Base-by-base conservation (phyloP, 2,329 filamentous ascomycete species). In the Fusarium setosum region DNA sequence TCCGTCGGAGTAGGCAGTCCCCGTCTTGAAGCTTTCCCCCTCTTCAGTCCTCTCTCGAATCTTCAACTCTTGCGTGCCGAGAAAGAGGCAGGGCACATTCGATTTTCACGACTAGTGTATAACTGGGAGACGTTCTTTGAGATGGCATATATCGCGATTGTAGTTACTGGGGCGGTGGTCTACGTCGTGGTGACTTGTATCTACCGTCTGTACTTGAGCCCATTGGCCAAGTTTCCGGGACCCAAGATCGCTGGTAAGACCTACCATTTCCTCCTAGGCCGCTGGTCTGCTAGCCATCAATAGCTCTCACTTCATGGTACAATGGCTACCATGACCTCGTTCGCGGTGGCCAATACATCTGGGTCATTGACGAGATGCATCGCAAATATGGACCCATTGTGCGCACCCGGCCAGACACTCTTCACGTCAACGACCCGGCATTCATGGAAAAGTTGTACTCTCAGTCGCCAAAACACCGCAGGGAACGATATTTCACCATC, bases 351-450 rank as follows among this genome's bases (percentile, higher is more conserved):
- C 65, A 68, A 23, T 68, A 63, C 15, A 51, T 66, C 5, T 68
- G 56, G 56, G 59, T 41, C 1, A 48, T 69, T 2, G 47, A 62
- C 3, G 67, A 68, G 4, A 73, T 82, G 48, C 80, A 82, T 59
- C 66, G 72, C 15, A 69, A 74, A 26, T 82, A 82, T 63, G 74
- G 74, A 3, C 73, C 74, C 2, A 73, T 77, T 18, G 65, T 76
- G 3, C 72, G 75, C 6, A 76, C 72, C 20, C 67, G 53, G 4
- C 73, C 74, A 1, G 54, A 68, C 41, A 63, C 71, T 18, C 49
- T 76, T 0, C 70, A 74, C 47, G 66, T 75, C 42, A 62, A 70
- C 24, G 70, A 76, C 26, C 71, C 73, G 0, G 51, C 66, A 9
- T 73, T 71, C 32, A 70, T 69, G 17, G 65, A 73, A 26, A 49